Conservation (phyloP, 2,329 filamentous ascomycete genomes). For the Pestalotiopsis sp. region DNA sequence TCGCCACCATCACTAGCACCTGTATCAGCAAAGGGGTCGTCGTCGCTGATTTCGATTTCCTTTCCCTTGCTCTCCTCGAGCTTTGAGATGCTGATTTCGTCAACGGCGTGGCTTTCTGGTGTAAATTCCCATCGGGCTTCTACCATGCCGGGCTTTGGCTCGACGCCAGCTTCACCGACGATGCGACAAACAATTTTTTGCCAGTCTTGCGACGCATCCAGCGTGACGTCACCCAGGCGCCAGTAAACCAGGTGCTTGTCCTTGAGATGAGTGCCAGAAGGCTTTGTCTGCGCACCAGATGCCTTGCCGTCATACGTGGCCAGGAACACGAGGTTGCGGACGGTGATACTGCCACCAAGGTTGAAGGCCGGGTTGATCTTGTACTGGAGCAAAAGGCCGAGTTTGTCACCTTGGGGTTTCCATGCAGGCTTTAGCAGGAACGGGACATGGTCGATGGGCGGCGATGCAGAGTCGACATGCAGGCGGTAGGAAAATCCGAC, state of each 20-base stretch:
- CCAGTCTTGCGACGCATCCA: slow-evolving; percentile 59
- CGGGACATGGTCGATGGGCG: slow-evolving; percentile 62
- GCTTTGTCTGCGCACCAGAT: slow-evolving; percentile 72
- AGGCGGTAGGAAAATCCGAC: slow-evolving; percentile 93
- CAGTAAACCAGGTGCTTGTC: slow-evolving; percentile 79
- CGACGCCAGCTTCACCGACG: slow-evolving; percentile 66
- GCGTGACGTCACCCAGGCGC: slow-evolving; percentile 74
- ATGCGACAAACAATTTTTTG: slow-evolving; percentile 85
- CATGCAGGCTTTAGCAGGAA: slow-evolving; percentile 73
- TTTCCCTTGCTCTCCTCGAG: slow-evolving; percentile 55
- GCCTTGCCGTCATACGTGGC: slow-evolving; percentile 71
- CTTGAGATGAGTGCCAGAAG: slow-evolving; percentile 74
- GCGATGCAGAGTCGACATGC: slow-evolving; percentile 60
- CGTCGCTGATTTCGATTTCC: slow-evolving; percentile 43
- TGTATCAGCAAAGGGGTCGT: slow-evolving; percentile 73
- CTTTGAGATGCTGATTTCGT: slow-evolving; percentile 61
- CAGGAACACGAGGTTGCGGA: slow-evolving; percentile 76
- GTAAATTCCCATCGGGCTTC: slow-evolving; percentile 79
- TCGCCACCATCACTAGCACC: slow-evolving; percentile 26
- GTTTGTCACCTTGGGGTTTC: slow-evolving; percentile 82
- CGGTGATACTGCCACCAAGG: slow-evolving; percentile 48
- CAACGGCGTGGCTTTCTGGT: slow-evolving; percentile 41
- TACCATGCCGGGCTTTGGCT: slow-evolving; percentile 71
- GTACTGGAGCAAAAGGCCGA: slow-evolving; percentile 85
- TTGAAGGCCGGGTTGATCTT: slow-evolving; percentile 72